Evolutionary conservation across 352 stramenopile species (phyloP).

Genomic region (Phytophthora palmivora): DNA sequence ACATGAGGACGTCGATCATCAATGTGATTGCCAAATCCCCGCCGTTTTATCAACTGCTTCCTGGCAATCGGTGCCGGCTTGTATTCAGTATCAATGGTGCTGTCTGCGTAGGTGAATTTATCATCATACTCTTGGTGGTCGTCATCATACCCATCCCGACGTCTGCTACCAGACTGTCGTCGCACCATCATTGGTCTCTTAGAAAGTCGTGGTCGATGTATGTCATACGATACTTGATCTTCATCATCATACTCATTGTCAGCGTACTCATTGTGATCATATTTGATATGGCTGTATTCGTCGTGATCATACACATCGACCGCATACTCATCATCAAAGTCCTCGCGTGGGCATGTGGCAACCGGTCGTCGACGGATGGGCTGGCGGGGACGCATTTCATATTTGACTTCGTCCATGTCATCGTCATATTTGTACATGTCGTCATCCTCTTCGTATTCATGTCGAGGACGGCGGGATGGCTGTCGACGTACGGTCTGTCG

Average conservation of each 20-base stretch:
- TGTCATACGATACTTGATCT: slow-evolving; percentile 8
- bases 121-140: slow-evolving; percentile 18
- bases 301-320: slow-evolving; percentile 13
- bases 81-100: slow-evolving; percentile 13
- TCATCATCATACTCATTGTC: slow-evolving; percentile 17
- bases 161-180: slow-evolving; percentile 12
- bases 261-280: slow-evolving; percentile 6
- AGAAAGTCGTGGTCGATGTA: slow-evolving; percentile 13
- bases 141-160: slow-evolving; percentile 14
- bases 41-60: slow-evolving; percentile 26
- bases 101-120: slow-evolving; percentile 17
- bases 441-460: slow-evolving; percentile 24
- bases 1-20: slow-evolving; percentile 1
- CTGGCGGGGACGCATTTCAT: slow-evolving; percentile 14
- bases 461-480: slow-evolving; percentile 10
- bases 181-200: slow-evolving; percentile 18
- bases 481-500: slow-evolving; percentile 18
- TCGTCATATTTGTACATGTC: slow-evolving; percentile 25
- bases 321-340: slow-evolving; percentile 29
- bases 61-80: slow-evolving; percentile 13
- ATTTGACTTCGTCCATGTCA: slow-evolving; percentile 11
- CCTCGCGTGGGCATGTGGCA: slow-evolving; percentile 15
- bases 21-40: slow-evolving; percentile 10
- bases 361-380: slow-evolving; percentile 15
- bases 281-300: not conserved